These are phyloP conservation scores for Diaporthe citri DNA, from an alignment of 2,329 filamentous ascomycete genomes.

Conservation along the genomic window DNA sequence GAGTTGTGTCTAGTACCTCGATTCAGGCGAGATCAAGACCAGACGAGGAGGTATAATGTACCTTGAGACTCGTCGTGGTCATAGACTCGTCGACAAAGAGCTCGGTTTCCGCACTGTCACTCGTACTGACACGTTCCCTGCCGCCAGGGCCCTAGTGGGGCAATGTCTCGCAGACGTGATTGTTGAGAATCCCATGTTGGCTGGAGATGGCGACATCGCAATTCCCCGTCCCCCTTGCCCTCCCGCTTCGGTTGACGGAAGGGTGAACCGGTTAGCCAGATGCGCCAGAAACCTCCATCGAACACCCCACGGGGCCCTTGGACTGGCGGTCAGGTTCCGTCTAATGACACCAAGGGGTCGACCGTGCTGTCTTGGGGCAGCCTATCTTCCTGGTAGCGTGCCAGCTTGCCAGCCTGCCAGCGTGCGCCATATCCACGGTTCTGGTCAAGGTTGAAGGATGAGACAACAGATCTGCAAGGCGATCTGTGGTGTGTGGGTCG, in stretches of 20 bases:
- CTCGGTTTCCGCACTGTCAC: background rate
- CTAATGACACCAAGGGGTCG: background rate
- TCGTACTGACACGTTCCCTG: background rate
- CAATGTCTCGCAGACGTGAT: constrained; percentile 9
- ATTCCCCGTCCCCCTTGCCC: background rate
- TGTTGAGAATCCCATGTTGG: constrained; percentile 24
- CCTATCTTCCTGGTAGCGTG: background rate
- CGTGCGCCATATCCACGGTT: background rate
- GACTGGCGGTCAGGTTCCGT: constrained; percentile 22
- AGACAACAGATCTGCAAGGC: constrained; percentile 12
- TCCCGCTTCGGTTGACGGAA: constrained; percentile 9
- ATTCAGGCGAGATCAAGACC: background rate
- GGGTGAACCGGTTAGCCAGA: background rate
- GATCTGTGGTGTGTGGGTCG: constrained; percentile 11
- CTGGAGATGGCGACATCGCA: constrained; percentile 10
- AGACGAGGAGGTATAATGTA: constrained; percentile 7
- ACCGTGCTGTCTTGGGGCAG: background rate
- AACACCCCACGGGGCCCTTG: constrained; percentile 1
- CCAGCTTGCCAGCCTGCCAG: background rate
- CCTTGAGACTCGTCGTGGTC: constrained; percentile 13
- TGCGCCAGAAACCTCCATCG: constrained; percentile 2
- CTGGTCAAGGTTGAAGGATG: background rate
- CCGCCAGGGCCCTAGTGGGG: background rate
- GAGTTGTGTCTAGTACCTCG: background rate
- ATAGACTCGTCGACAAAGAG: constrained; percentile 20